Evolutionary conservation across 2,329 filamentous ascomycete species (phyloP).

Genomic region (Colletotrichum sp.): DNA sequence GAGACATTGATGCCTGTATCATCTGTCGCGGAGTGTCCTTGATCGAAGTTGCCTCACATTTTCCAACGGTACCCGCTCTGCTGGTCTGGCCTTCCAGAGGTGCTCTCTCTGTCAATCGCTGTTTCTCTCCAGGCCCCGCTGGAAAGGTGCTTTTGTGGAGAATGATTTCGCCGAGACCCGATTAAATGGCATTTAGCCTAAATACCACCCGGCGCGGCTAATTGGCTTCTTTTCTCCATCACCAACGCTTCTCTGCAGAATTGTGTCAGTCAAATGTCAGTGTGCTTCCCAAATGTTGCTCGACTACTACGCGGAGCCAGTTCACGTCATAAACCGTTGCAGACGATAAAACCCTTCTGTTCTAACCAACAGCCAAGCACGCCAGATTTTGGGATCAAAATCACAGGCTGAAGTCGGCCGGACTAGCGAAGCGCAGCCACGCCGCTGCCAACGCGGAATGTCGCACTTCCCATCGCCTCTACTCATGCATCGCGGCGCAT

Average conservation of each 20-base stretch:
- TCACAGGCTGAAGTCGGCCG: neutral
- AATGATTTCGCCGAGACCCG: slow-evolving; percentile 12
- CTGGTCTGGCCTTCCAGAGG: neutral
- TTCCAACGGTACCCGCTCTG: neutral
- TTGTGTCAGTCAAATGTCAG: neutral
- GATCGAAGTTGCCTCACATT: neutral
- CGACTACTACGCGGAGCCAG: neutral
- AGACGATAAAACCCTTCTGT: neutral
- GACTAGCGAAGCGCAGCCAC: neutral
- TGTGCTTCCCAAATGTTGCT: neutral
- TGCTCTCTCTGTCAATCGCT: neutral
- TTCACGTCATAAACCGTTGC: neutral
- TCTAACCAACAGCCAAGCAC: neutral
- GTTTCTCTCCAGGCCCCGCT: neutral
- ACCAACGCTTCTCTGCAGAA: neutral
- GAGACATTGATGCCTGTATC: neutral
- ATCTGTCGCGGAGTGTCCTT: neutral
- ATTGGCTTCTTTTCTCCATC: slow-evolving; percentile 15
- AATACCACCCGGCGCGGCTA: slow-evolving; percentile 15
- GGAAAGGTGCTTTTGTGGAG: neutral
- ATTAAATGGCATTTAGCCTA: slow-evolving; percentile 19
- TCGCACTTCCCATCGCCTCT: neutral
- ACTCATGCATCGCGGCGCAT: neutral
- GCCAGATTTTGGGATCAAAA: neutral
- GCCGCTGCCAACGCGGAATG: neutral